These are phyloP conservation scores for Entomophthora muscae DNA, from an alignment of 371 early-diverging fungal species.

Conservation along the genomic window DNA sequence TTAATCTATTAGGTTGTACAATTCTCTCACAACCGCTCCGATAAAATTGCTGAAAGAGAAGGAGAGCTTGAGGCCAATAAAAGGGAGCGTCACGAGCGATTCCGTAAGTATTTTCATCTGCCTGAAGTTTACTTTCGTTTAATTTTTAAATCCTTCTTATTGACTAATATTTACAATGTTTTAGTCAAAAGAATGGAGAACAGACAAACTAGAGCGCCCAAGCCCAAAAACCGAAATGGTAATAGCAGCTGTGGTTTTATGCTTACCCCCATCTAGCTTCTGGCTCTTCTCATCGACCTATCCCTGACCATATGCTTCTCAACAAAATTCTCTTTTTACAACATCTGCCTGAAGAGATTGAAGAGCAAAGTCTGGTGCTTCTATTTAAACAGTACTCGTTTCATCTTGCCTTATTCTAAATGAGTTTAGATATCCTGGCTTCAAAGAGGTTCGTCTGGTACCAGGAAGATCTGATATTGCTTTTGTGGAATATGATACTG, in stretches of 20 bases:
- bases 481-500: constrained; percentile 85
- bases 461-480: constrained; percentile 74
- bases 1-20: constrained; percentile 33
- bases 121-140: not conserved
- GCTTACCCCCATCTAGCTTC: constrained; percentile 11
- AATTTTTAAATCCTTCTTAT: not conserved
- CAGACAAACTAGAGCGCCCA: not conserved
- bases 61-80: constrained; percentile 35
- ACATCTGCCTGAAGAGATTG: constrained; percentile 57
- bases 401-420: not conserved
- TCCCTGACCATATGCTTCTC: constrained; percentile 57
- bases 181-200: constrained; percentile 7
- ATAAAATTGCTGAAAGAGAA: constrained; percentile 55
- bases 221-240: constrained; percentile 1
- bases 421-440: constrained; percentile 43
- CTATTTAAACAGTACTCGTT: constrained; percentile 46
- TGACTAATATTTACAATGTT: not conserved
- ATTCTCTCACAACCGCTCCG: constrained; percentile 64
- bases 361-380: constrained; percentile 34
- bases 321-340: constrained; percentile 83
- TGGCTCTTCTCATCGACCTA: constrained; percentile 13
- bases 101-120: constrained; percentile 22
- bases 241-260: constrained; percentile 6
- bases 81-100: constrained; percentile 27
- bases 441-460: constrained; percentile 77